Conservation (phyloP, 192 early-diverging fungal genomes). For the Umbelopsis vinacea region DNA sequence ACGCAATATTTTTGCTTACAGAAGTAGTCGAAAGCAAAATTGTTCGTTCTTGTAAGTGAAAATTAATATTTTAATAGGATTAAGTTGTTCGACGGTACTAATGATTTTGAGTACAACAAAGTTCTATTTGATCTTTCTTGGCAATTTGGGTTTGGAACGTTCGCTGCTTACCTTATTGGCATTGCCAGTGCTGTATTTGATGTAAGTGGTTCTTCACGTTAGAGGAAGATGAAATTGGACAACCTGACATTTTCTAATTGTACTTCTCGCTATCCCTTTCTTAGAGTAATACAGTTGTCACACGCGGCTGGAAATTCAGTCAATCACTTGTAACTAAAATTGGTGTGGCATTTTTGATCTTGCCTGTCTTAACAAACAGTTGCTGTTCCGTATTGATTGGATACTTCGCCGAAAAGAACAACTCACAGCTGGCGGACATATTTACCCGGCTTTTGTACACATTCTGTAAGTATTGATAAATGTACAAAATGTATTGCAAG, state of each 20-base stretch:
- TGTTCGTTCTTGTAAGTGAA: conserved; percentile 29
- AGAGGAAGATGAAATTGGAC: neutral
- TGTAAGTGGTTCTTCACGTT: conserved; percentile 15
- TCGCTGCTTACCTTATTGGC: conserved; percentile 33
- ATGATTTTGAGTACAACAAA: neutral
- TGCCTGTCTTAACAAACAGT: conserved; percentile 31
- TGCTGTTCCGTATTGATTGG: conserved; percentile 23
- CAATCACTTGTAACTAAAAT: conserved; percentile 22
- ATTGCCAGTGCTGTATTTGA: conserved; percentile 33
- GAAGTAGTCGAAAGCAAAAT: conserved; percentile 23
- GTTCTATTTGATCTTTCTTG: conserved; percentile 35
- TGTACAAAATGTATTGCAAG: neutral
- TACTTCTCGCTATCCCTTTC: neutral
- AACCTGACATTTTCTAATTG: neutral
- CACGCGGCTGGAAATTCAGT: conserved; percentile 25
- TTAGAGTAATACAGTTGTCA: conserved; percentile 30
- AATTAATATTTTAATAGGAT: neutral
- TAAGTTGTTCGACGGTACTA: neutral
- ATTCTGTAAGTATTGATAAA: conserved; percentile 16
- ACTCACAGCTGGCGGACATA: conserved; percentile 19
- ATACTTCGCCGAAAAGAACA: neutral
- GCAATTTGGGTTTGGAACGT: conserved; percentile 32
- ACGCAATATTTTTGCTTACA: conserved; percentile 28
- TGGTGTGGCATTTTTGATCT: conserved; percentile 23
- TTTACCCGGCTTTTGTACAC: conserved; percentile 32